phyloP scores from a whole-genome alignment of 805 yeast species.

The Jamesozyma gamospora region DNA sequence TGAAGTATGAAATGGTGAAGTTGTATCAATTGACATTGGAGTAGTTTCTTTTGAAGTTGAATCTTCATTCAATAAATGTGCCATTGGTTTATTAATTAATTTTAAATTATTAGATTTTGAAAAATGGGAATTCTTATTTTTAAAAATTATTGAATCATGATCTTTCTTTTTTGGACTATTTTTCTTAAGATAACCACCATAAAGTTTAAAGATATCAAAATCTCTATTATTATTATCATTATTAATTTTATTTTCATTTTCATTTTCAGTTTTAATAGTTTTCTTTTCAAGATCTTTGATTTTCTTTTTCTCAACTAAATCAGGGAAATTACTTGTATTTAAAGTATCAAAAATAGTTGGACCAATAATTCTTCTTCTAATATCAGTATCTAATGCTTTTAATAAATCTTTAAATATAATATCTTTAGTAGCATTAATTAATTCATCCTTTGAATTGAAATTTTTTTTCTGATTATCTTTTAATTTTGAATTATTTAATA shows the following conservation, averaged over 20 bases:
- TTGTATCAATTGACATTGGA: conserved; percentile 7
- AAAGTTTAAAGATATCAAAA: conserved; percentile 29
- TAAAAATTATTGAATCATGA: background rate
- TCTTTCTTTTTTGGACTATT: background rate
- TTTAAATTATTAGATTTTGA: conserved; percentile 10
- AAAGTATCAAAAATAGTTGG: conserved; percentile 55
- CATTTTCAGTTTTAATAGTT: conserved; percentile 10
- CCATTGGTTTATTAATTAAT: conserved; percentile 18
- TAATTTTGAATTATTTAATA: background rate
- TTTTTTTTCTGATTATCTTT: background rate
- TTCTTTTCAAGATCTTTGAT: conserved; percentile 20
- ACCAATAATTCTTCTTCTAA: conserved; percentile 62
- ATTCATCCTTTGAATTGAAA: conserved; percentile 24
- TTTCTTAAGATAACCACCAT: conserved; percentile 17
- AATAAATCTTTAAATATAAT: conserved; percentile 55
- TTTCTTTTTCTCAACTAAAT: conserved; percentile 30
- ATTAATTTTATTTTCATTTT: conserved; percentile 10
- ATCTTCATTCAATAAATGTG: conserved; percentile 26
- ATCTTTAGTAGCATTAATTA: conserved; percentile 49
- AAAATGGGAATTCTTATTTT: background rate
- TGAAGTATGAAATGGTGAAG: conserved; percentile 8
- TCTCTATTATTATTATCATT: conserved; percentile 25
- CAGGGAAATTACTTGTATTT: conserved; percentile 50
- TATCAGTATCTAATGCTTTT: conserved; percentile 54
- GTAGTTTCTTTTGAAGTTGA: conserved; percentile 16